Evolutionary conservation across 331 rosid species (phyloP), one percentile per base, ranked within the genome.

Genomic region (Prunus yedoensis): DNA sequence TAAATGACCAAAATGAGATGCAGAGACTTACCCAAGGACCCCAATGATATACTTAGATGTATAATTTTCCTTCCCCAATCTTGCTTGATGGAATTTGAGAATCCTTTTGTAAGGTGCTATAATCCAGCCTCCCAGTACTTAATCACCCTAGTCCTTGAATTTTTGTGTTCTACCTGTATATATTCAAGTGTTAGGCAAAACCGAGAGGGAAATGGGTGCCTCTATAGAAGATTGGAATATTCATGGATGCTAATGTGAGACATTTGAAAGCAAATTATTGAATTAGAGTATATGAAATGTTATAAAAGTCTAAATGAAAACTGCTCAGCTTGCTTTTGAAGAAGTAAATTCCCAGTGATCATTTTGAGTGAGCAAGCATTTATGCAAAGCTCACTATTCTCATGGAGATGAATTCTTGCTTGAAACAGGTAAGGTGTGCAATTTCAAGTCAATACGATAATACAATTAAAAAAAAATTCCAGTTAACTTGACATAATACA

Each of bases 21-120:
- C 97, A 95, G 77, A 92, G 99, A 86, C 97, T 95, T 67, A 90
- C 97, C 17, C 93, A 94, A 74, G 91, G 97, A 74, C 85, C 89
- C 66, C 75, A 83, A 58, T 78, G 73, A 85, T 47, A 58, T 60
- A 51, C 75, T 14, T n/a, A 76, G 67, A 72, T 76, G 78, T 75
- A 78, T 71, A 53, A 72, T 82, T 65, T 80, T 76, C 73, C 51
- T 76, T 56, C 47, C 51, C 60, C 52, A 63, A 60, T 18, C n/a
- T 38, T 70, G 81, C 46, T 69, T 69, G 17, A 57, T 23, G 74
- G 52, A 71, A 52, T 25, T 74, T 28, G 62, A 66, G 27, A 77
- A 80, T 77, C 71, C 58, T 20, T 25, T 51, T 71, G 45, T 80
- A 77, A 74, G 82, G 78, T 47, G 77, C 61, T 68, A 74, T 41